These are phyloP conservation scores for Pseudonitzschia delicatissima DNA, from an alignment of 108 stramenopile genomes.

Conservation along the genomic window DNA sequence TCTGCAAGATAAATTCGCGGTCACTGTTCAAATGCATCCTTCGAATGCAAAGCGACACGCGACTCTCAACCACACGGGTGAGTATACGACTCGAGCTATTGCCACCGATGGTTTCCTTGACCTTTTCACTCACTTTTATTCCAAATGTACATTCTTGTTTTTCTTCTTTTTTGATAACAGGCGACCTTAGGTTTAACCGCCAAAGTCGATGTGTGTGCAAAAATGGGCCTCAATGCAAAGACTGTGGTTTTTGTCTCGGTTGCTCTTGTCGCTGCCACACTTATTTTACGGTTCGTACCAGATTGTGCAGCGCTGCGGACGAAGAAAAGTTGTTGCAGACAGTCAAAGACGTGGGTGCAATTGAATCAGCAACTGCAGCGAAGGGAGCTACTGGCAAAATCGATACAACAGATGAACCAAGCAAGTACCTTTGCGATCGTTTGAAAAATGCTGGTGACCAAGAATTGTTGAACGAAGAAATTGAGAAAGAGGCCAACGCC, in stretches of 20 bases:
- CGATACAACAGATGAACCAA: not conserved
- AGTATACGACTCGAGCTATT: slow-evolving; percentile 15
- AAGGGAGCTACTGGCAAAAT: not conserved
- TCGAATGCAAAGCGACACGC: slow-evolving; percentile 42
- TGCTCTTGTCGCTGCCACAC: slow-evolving; percentile 78
- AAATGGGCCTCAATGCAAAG: slow-evolving; percentile 50
- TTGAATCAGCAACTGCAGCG: not conserved
- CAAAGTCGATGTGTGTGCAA: slow-evolving; percentile 60
- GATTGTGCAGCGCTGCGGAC: slow-evolving; percentile 47
- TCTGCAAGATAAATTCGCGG: slow-evolving; percentile 33
- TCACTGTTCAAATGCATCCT: slow-evolving; percentile 49
- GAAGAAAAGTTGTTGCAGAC: slow-evolving; percentile 35
- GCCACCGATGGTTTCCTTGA: no score
- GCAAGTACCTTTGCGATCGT: slow-evolving; percentile 7
- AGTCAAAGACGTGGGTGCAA: slow-evolving; percentile 7
- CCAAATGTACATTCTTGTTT: not conserved
- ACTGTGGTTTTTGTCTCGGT: slow-evolving; percentile 54
- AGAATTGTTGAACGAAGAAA: not conserved
- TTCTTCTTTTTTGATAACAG: not conserved
- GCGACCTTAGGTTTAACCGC: slow-evolving; percentile 26
- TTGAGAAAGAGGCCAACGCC: not conserved
- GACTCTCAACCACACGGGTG: slow-evolving; percentile 59
- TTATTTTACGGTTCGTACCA: slow-evolving; percentile 56
- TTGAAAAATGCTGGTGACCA: slow-evolving; percentile 1
- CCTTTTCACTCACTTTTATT: no score